Evolutionary conservation across 306 rosid genomes (phyloP).

Genomic region (Nissolia schottii): DNA sequence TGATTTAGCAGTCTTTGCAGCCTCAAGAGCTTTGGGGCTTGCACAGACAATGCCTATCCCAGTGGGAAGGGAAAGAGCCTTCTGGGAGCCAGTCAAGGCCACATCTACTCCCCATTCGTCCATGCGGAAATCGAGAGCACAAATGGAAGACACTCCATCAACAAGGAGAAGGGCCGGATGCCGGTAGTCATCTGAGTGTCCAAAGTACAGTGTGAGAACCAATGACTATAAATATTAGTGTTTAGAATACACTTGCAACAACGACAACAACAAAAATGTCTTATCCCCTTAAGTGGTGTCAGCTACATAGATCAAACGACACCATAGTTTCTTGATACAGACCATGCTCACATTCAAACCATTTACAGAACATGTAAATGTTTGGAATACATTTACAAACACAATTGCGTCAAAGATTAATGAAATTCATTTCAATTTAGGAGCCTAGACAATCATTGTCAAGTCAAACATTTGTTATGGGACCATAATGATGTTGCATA

Average conservation of each 20-base stretch:
- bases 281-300: too few species aligned
- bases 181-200: constrained; percentile 61
- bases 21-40: constrained; percentile 89
- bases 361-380: neutral
- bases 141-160: constrained; percentile 96
- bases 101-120: constrained; percentile 99
- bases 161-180: constrained; percentile 98
- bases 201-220: constrained; percentile 21
- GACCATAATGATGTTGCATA: neutral
- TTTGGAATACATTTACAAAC: neutral
- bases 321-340: too few species aligned
- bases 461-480: neutral
- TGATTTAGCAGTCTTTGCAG: constrained; percentile 75
- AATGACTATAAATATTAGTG: neutral
- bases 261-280: too few species aligned
- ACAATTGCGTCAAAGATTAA: neutral
- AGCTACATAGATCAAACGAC: too few species aligned
- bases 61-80: constrained; percentile 98
- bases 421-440: neutral
- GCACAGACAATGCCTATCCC: constrained; percentile 92
- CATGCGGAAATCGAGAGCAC: constrained; percentile 98
- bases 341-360: too few species aligned
- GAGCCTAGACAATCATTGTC: neutral
- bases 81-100: constrained; percentile 97
- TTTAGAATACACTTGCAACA: too few species aligned